Evolutionary conservation across 106 monocot genomes (phyloP), one percentile per base, ranked within the genome.

Genomic region (Platanthera zijinensis): DNA sequence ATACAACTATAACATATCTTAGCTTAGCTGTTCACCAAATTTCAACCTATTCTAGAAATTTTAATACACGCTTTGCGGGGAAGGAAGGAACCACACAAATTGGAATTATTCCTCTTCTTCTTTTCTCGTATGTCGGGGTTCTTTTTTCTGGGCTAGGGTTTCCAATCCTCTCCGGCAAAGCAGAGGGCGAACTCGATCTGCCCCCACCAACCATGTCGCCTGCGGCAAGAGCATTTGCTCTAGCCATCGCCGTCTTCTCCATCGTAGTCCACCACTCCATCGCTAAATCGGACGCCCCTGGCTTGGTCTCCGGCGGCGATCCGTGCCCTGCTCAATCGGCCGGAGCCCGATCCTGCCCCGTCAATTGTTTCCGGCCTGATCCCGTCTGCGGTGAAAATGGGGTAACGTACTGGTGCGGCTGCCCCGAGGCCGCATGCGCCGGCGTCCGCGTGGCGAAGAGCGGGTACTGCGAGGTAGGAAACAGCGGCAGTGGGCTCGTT

Each of bases 321-420:
- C 67, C 72, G 68, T 85, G 80, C 78, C 57, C 80, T 15, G 75
- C 72, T 51, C 11, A 18, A 45, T 75, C 82, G 11, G 82, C 77
- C 77, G 79, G 56, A 12, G 57, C 51, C n/a, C 22, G 61, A 7
- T 66, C 77, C 28, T 94, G 93, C 73, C 80, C 84, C 5, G n/a
- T 90, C 48, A 82, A 50, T 51, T 94, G 93, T 80, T 90, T 90
- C 83, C 78, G 84, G 11, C 71, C 88, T 5, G 88, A 90, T 57
- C 93, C 93, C 3, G 94, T 95, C 17, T 95, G 94, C 87, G 94
- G 91, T 22, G 89, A 17, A 30, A 73, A 95, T 79, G 91, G 91
- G 25, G 77, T 87, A 50, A 95, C 94, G 56, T 95, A 91, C 79
- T 89, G 91, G 89, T 95, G 94, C 78, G 94, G 94, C 50, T 91